Base-by-base conservation (phyloP, 176 grass and related monocot genomes). In the Oryza glumipatula region DNA sequence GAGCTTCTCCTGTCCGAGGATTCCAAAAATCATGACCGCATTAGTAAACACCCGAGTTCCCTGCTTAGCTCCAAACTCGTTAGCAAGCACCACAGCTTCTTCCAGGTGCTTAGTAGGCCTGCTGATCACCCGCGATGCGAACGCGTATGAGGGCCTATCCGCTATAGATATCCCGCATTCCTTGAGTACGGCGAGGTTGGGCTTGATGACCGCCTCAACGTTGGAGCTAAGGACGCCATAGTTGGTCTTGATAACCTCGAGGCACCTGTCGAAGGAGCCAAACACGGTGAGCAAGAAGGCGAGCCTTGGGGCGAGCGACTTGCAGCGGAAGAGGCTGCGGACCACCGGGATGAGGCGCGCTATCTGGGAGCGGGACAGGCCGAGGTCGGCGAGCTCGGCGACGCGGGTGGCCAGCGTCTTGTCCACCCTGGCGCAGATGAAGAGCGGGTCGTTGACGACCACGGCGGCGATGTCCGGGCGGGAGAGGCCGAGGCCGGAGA, bases 401-500 rank as follows among this genome's bases (percentile, higher is more conserved):
- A 85, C 51, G 64, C 87, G 70, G 0, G 26, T 10, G 9, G 2
- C 22, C 0, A 89, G 70, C 71, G 22, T 89, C 9, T n/a, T 64
- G 7, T 81, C 82, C 63, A 85, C 82, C 4, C 4, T 10, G 14
- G 77, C 26, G 28, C 87, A 89, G 14, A 89, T 82, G 39, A 80
- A 0, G 0, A 0, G 0, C 16, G 87, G 87, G 49, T 85, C 77
- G 21, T 5, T 8, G 41, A 30, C 65, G 87, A 49, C 71, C 9
- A 6, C 14, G 47, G 1, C 14, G 11, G 69, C 63, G 36, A 74
- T 19, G 69, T 35, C 76, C 14, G 76, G 1, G 26, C 24, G 36
- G 6, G 81, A n/a, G 46, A 88, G 21, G 61, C 76, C 87, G 26
- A 74, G 61, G 3, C 17, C 24, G 69, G 76, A 79, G 76, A 84